A percentile compares a stretch with the other conserved stretches of the same genome.
phyloP scores from a whole-genome alignment of 495 filamentous ascomycete genomes.

The Aspergillus cristatus region DNA sequence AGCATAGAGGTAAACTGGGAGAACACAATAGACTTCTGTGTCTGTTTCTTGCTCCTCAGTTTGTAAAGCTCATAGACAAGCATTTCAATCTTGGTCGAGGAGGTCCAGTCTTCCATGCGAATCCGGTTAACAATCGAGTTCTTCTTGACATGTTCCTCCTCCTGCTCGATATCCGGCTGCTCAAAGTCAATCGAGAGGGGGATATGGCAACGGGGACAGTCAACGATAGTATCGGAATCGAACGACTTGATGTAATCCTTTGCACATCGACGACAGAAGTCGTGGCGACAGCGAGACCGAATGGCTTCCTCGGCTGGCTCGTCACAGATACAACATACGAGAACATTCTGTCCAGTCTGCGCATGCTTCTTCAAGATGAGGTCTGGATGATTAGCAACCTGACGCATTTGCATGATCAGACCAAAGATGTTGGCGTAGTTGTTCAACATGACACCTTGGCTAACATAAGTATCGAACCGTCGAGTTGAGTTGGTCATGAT shows the following conservation, averaged over 20 bases:
- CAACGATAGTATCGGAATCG: slow-evolving; percentile 50
- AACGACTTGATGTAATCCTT: slow-evolving; percentile 73
- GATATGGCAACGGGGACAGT: slow-evolving; percentile 92
- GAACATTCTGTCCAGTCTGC: slow-evolving; percentile 77
- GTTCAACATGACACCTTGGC: slow-evolving; percentile 87
- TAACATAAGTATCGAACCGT: slow-evolving; percentile 90
- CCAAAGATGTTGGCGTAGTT: slow-evolving; percentile 83
- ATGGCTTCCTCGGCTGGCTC: slow-evolving; percentile 93
- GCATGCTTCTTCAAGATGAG: slow-evolving; percentile 80
- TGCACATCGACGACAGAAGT: slow-evolving; percentile 87
- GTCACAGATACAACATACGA: slow-evolving; percentile 91
- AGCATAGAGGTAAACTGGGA: slow-evolving; percentile 66
- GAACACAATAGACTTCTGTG: slow-evolving; percentile 78
- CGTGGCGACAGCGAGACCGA: slow-evolving; percentile 81
- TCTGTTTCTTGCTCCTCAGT: slow-evolving; percentile 79
- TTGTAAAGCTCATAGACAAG: slow-evolving; percentile 87
- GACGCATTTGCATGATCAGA: slow-evolving; percentile 95
- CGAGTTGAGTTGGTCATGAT: slow-evolving; percentile 86
- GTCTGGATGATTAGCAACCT: slow-evolving; percentile 92
- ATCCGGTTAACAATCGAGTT: slow-evolving; percentile 95
- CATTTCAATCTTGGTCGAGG: slow-evolving; percentile 94
- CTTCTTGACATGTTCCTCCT: slow-evolving; percentile 75
- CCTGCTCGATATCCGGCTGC: slow-evolving; percentile 86
- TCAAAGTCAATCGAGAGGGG: slow-evolving; percentile 82
- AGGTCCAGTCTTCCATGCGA: slow-evolving; percentile 95